A percentile compares a stretch with the other conserved stretches of the same genome.
These are phyloP conservation scores for Exophiala sp. DNA, from an alignment of 2,329 filamentous ascomycete species.

Conservation along the genomic window DNA sequence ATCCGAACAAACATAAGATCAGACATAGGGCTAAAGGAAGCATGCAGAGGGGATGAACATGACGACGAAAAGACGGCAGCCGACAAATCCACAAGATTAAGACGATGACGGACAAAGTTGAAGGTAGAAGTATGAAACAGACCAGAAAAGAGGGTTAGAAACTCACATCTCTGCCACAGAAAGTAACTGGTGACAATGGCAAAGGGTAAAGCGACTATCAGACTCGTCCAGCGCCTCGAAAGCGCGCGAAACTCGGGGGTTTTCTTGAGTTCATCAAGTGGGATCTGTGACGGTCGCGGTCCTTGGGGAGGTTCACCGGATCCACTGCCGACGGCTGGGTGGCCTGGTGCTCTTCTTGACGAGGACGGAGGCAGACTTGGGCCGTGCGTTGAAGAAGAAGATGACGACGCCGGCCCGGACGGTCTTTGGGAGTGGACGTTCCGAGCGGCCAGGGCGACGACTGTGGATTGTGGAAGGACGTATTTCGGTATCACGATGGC, in stretches of 20 bases:
- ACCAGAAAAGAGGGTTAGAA: background rate
- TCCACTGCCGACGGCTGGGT: background rate
- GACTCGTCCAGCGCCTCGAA: constrained; percentile 14
- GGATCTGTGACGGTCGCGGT: constrained; percentile 18
- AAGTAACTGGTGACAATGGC: constrained; percentile 23
- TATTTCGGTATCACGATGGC: constrained; percentile 1
- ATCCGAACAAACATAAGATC: too few species aligned
- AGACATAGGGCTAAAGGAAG: too few species aligned
- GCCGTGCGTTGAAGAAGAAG: background rate
- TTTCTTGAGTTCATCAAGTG: constrained; percentile 19
- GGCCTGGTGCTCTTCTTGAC: background rate
- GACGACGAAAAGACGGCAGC: too few species aligned
- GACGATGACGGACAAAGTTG: too few species aligned
- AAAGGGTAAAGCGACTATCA: constrained; percentile 26
- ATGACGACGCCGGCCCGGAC: background rate
- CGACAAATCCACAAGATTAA: too few species aligned
- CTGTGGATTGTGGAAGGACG: constrained; percentile 1
- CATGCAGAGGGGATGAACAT: too few species aligned
- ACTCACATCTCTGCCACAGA: constrained; percentile 25
- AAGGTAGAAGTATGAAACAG: background rate
- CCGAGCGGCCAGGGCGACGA: constrained; percentile 7
- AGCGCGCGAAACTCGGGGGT: constrained; percentile 18
- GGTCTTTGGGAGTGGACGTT: background rate
- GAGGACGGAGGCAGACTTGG: background rate
- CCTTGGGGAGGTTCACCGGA: background rate